phyloP scores from a whole-genome alignment of 2,329 filamentous ascomycete species.

The Penicillium sclerotigenum region DNA sequence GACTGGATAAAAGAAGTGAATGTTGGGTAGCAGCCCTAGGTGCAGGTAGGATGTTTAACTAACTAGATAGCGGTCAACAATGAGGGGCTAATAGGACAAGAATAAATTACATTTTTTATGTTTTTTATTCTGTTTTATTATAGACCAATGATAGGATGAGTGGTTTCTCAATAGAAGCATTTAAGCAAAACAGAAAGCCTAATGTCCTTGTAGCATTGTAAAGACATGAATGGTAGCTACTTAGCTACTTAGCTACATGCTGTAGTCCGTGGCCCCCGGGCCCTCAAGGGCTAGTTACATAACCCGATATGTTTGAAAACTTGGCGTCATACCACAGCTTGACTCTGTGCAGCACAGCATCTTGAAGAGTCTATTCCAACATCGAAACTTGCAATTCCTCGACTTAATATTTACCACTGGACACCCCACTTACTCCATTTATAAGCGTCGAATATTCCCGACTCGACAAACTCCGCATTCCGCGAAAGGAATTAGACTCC shows the following conservation, averaged over 20 bases:
- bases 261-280: not conserved
- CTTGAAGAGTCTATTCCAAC: not conserved
- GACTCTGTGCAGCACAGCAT: constrained; percentile 4
- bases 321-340: constrained; percentile 19
- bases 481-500: constrained; percentile 1
- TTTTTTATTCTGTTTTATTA: not conserved
- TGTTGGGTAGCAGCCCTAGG: not conserved
- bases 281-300: constrained; percentile 4
- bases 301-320: constrained; percentile 15
- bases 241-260: too few relatives aligned
- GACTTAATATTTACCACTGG: too few relatives aligned
- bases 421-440: too few relatives aligned
- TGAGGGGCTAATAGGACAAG: not conserved
- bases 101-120: not conserved
- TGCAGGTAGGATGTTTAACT: not conserved
- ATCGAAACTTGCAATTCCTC: not conserved
- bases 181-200: not conserved
- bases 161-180: not conserved
- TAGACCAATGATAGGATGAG: not conserved
- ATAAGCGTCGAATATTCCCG: not conserved
- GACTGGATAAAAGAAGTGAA: not conserved
- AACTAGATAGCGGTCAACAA: constrained; percentile 5
- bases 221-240: too few relatives aligned
- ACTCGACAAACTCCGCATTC: constrained; percentile 1
- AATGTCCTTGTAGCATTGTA: not conserved